Base-by-base conservation (phyloP, 2,329 filamentous ascomycete species). In the Penicillium sp. region DNA sequence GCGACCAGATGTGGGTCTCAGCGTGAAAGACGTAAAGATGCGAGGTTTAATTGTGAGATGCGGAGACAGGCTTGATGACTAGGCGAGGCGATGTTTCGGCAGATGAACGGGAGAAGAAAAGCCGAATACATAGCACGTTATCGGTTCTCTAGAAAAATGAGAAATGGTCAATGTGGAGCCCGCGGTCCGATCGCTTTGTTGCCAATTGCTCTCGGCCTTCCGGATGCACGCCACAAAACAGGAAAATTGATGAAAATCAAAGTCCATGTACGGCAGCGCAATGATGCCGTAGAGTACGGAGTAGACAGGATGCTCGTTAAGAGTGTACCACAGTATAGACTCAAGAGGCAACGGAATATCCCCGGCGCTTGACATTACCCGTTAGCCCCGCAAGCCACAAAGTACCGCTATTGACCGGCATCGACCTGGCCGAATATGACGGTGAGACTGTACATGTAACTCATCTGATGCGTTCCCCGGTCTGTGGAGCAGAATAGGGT, bases 61-160 rank as follows among this genome's bases (percentile, higher is more conserved):
- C 48, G 48, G 48, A 50, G 29, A 56, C n/a, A 8, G 26, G 27
- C 22, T 10, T 14, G 22, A 22, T 48, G 26, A 45, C 49, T 47
- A 3, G 22, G 21, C 9, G 29, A 19, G 31, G 19, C 14, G 50
- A 37, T 19, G 13, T 27, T 45, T 62, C 59, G 59, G 59, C 59
- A 62, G 52, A 62, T 62, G 48, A 14, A 29, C 16, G 29, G 26
- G 19, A 8, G 49, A 37, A n/a, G 49, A 62, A 60, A 26, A 62
- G 59, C 55, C 59, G 58, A 52, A 27, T n/a, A n/a, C n/a, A n/a
- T 14, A 48, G 29, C 24, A 27, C 29, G n/a, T 19, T 9, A 24
- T 43, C 26, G 26, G 19, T 52, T 52, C 45, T 47, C 54, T 54
- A 54, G 51, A 43, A 54, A 54, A 52, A 54, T 21, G 19, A 35